phyloP scores from a whole-genome alignment of 2,329 filamentous ascomycete species.

The Sporothrix euskadiensis region DNA sequence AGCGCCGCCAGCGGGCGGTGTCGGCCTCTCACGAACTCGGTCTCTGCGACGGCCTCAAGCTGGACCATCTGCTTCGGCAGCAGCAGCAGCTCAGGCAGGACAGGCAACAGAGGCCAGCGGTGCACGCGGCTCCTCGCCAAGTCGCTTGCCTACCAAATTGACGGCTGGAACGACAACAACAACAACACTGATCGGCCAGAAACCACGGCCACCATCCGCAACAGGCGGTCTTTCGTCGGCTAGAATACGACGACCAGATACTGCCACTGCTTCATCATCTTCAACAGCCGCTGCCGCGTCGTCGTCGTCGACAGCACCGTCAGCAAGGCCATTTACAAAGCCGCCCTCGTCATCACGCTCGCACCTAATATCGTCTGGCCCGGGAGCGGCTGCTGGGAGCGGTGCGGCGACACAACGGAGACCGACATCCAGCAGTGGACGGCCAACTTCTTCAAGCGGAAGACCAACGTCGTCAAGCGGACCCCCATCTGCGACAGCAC shows the following conservation, averaged over 20 bases:
- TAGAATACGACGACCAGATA: conserved; percentile 13
- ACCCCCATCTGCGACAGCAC: background rate
- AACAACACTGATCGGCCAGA: conserved; percentile 32
- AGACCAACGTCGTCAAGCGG: conserved; percentile 33
- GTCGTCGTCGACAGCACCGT: background rate
- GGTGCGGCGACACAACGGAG: conserved; percentile 20
- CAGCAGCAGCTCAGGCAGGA: conserved; percentile 11
- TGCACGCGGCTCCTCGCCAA: conserved; percentile 48
- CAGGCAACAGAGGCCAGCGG: background rate
- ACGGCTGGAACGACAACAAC: background rate
- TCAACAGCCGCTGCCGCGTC: background rate
- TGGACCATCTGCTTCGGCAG: conserved; percentile 24
- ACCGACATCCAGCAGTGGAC: conserved; percentile 25
- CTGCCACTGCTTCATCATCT: background rate
- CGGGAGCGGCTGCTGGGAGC: conserved; percentile 24
- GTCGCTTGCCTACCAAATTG: conserved; percentile 51
- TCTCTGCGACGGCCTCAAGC: conserved; percentile 50
- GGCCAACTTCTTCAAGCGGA: conserved; percentile 32
- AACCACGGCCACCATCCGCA: conserved; percentile 31
- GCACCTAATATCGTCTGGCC: background rate
- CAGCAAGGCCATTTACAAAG: background rate
- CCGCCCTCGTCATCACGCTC: conserved; percentile 27
- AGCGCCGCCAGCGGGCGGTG: conserved; percentile 20
- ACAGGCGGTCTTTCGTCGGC: background rate
- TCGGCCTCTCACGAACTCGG: conserved; percentile 46